These are phyloP conservation scores for Auriscalpium orientale DNA, from an alignment of 768 basidiomycete genomes.

Conservation along the genomic window DNA sequence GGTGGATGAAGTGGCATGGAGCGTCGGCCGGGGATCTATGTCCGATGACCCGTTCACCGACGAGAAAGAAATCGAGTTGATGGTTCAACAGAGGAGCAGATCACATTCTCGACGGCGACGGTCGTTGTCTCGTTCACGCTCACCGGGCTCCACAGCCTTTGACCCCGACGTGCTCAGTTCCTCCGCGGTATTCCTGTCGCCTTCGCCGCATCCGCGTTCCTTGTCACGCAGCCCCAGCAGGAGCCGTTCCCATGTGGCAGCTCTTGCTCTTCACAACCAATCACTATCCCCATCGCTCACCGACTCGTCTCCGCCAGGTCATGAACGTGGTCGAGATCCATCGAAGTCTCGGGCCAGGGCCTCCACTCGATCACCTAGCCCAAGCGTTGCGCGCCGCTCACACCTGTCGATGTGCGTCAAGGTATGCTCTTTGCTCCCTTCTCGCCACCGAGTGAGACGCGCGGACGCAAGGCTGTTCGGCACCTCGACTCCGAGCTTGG, in stretches of 20 bases:
- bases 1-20: slow-evolving; percentile 78
- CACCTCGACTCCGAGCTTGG: background rate
- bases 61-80: slow-evolving; percentile 23
- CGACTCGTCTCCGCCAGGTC: slow-evolving; percentile 2
- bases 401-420: slow-evolving; percentile 26
- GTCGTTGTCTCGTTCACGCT: slow-evolving; percentile 2
- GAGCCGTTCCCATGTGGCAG: no score
- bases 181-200: background rate
- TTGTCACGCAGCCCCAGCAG: no score
- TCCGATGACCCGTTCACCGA: slow-evolving; percentile 27
- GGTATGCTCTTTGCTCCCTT: background rate
- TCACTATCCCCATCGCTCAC: slow-evolving; percentile 9
- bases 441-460: background rate
- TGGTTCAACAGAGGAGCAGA: slow-evolving; percentile 20
- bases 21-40: slow-evolving; percentile 59
- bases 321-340: slow-evolving; percentile 27
- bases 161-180: background rate
- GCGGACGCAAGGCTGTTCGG: slow-evolving; percentile 2
- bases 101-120: background rate
- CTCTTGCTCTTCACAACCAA: background rate
- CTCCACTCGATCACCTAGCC: slow-evolving; percentile 40
- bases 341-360: slow-evolving; percentile 17
- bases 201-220: background rate
- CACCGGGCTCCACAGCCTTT: background rate
- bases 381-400: slow-evolving; percentile 38